These are phyloP conservation scores for Sherardia arvensis DNA, from an alignment of 257 asterid genomes.

Conservation along the genomic window DNA sequence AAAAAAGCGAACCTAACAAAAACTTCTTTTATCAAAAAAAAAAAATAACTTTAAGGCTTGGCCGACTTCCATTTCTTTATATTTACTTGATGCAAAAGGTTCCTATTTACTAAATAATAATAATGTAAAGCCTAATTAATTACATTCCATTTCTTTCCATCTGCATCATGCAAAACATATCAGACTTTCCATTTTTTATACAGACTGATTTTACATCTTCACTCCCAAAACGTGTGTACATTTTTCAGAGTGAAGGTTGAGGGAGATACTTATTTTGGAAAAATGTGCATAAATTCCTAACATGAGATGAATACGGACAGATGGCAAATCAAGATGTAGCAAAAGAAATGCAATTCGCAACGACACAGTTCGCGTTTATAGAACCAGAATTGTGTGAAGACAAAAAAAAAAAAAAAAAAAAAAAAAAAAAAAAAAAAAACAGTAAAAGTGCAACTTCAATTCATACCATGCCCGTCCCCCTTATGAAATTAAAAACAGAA, in stretches of 20 bases:
- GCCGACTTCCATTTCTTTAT: background rate
- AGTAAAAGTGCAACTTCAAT: background rate
- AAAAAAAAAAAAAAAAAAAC: background rate
- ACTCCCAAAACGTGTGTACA: background rate
- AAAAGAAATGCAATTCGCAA: background rate
- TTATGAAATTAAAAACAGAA: background rate
- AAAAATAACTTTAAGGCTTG: background rate
- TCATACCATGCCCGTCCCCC: background rate
- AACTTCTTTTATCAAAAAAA: too few species aligned
- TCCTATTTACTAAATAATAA: too few species aligned
- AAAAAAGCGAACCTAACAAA: background rate
- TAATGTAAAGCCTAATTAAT: too few species aligned
- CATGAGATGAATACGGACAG: background rate
- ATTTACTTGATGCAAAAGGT: too few species aligned
- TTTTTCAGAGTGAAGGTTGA: too few species aligned
- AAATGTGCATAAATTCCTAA: background rate
- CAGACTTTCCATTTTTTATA: background rate
- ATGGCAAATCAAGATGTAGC: background rate
- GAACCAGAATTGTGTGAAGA: background rate
- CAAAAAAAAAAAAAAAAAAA: too few species aligned
- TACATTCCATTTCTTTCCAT: background rate
- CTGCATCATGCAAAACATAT: background rate
- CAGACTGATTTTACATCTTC: background rate
- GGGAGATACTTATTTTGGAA: background rate
- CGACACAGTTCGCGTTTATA: too few species aligned